Conservation (phyloP, 2,329 filamentous ascomycete species). For the Cryoendolithus antarcticus region DNA sequence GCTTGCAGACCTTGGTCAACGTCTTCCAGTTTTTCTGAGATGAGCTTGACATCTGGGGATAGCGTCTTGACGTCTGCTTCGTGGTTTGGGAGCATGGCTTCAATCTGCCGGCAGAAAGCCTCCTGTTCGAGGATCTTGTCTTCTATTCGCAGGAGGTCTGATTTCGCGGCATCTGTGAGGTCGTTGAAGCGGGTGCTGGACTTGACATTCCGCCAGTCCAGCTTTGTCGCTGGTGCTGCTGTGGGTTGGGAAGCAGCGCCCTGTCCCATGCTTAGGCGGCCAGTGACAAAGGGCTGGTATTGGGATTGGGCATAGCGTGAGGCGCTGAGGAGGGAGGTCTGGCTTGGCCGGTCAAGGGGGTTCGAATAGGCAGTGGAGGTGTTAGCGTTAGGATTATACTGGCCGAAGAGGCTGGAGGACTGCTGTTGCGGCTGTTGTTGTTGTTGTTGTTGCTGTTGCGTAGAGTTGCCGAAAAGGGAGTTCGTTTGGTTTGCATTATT, state of each 20-base stretch:
- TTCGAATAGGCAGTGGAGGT: no score
- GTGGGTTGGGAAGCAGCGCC: conserved; percentile 30
- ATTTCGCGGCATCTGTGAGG: conserved; percentile 68
- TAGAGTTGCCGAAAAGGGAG: conserved; percentile 5
- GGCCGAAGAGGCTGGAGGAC: no score
- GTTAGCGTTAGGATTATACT: no score
- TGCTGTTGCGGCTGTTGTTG: conserved; percentile 15
- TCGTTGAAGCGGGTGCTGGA: conserved; percentile 88
- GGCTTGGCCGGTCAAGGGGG: conserved; percentile 10
- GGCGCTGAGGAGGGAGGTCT: conserved; percentile 15
- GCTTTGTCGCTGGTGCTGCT: conserved; percentile 53
- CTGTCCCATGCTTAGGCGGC: conserved; percentile 35
- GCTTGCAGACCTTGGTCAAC: conserved; percentile 51
- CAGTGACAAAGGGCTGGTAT: conserved; percentile 17
- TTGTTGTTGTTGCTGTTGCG: conserved; percentile 9
- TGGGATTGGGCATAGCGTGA: conserved; percentile 12
- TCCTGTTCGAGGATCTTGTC: conserved; percentile 70
- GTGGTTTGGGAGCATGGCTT: conserved; percentile 51
- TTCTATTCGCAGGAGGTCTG: conserved; percentile 66
- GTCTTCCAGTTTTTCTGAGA: conserved; percentile 48
- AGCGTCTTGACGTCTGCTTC: conserved; percentile 53
- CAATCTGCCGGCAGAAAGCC: conserved; percentile 60
- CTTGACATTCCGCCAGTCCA: conserved; percentile 66
- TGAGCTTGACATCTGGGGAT: conserved; percentile 51
- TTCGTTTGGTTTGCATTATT: conserved; percentile 1